Conservation (phyloP, 768 basidiomycete genomes). For the Cystofilobasidium capitatum region DNA sequence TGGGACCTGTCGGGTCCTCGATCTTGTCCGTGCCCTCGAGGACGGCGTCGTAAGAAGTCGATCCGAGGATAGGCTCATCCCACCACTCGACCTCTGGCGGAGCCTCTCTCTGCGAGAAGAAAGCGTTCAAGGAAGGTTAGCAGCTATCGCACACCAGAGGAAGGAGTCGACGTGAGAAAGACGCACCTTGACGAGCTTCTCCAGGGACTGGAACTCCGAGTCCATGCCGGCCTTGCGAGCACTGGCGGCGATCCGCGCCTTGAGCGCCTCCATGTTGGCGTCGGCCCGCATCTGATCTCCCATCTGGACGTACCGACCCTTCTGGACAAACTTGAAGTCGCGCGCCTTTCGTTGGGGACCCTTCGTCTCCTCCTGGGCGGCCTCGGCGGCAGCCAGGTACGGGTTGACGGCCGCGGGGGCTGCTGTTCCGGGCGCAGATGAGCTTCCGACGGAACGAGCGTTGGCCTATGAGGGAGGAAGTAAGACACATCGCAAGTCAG, state of each 20-base stretch:
- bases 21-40: slow-evolving; percentile 52
- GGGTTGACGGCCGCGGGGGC: slow-evolving; percentile 50
- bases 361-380: slow-evolving; percentile 27
- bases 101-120: slow-evolving; percentile 55
- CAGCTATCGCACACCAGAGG: background rate
- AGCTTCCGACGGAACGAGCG: slow-evolving; percentile 48
- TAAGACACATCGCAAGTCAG: background rate
- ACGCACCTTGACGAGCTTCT: slow-evolving; percentile 74
- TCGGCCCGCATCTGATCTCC: slow-evolving; percentile 48
- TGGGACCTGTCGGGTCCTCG: slow-evolving; percentile 56
- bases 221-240: slow-evolving; percentile 89
- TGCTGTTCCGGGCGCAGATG: slow-evolving; percentile 54
- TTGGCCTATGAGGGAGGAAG: slow-evolving; percentile 50
- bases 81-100: slow-evolving; percentile 96
- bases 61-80: slow-evolving; percentile 78
- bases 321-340: slow-evolving; percentile 72
- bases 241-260: slow-evolving; percentile 84
- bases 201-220: slow-evolving; percentile 79
- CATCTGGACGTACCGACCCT: slow-evolving; percentile 63
- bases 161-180: background rate
- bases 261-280: slow-evolving; percentile 75
- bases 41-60: slow-evolving; percentile 69
- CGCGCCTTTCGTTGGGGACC: slow-evolving; percentile 22
- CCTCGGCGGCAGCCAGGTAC: slow-evolving; percentile 50
- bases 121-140: slow-evolving; percentile 2